Evolutionary conservation across 116 monocot genomes (phyloP).

Genomic region (Phalaenopsis hybrid): DNA sequence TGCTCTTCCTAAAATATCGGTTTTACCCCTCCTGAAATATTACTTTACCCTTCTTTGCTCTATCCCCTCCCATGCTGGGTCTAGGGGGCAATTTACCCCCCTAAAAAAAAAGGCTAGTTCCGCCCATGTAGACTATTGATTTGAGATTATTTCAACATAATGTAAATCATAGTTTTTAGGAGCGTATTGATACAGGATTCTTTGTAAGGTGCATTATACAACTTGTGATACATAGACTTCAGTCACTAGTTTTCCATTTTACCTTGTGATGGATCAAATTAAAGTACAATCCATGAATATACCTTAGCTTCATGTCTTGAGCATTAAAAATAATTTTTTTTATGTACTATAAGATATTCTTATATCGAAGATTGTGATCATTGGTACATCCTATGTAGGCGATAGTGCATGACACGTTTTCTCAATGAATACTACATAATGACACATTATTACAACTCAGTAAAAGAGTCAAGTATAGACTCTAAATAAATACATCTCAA

Average conservation of each 20-base stretch:
- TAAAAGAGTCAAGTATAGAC: neutral
- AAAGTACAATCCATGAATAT: neutral
- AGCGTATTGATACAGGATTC: neutral
- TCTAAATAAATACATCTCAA: neutral
- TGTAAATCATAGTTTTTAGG: too few relatives aligned
- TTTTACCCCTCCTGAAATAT: too few relatives aligned
- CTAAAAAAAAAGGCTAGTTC: too few relatives aligned
- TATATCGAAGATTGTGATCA: neutral
- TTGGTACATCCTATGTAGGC: neutral
- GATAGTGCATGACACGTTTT: neutral
- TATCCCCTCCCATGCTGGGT: too few relatives aligned
- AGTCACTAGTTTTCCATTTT: neutral
- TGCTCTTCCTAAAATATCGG: too few relatives aligned
- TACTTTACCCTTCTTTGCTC: too few relatives aligned
- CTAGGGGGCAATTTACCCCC: too few relatives aligned
- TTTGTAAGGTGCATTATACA: neutral
- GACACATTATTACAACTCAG: neutral
- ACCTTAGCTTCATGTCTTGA: neutral
- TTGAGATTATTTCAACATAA: too few relatives aligned
- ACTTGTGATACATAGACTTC: neutral
- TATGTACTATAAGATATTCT: neutral
- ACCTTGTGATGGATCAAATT: neutral
- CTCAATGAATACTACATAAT: neutral
- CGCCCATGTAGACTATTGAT: too few relatives aligned
- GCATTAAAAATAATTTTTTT: neutral